phyloP scores from a whole-genome alignment of 2,329 filamentous ascomycete species.

The Neoarthrinium moseri region DNA sequence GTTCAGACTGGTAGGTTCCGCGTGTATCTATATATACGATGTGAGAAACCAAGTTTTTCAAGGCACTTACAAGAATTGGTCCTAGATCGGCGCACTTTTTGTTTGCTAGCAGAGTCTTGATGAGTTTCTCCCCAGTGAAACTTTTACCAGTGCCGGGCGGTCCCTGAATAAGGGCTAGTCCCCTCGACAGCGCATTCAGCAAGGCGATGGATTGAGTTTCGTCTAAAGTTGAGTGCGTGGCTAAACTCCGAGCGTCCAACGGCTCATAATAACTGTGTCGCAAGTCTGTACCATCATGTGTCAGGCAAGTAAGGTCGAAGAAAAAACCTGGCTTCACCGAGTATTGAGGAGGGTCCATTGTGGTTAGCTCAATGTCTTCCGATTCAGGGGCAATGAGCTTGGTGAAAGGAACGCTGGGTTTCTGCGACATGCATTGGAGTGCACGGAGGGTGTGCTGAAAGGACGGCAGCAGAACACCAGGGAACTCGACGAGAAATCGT shows the following conservation, averaged over 20 bases:
- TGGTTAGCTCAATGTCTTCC: too few relatives aligned
- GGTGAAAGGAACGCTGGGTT: conserved; percentile 45
- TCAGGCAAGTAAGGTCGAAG: too few relatives aligned
- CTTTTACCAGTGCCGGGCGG: conserved; percentile 71
- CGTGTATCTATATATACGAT: too few relatives aligned
- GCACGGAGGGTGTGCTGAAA: conserved; percentile 57
- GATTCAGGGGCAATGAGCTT: conserved; percentile 39
- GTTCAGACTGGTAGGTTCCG: too few relatives aligned
- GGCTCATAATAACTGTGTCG: too few relatives aligned
- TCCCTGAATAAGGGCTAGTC: conserved; percentile 64
- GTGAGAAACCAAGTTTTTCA: too few relatives aligned
- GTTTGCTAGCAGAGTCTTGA: conserved; percentile 51
- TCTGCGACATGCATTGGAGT: conserved; percentile 50
- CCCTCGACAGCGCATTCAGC: conserved; percentile 48
- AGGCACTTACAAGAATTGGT: conserved; percentile 38
- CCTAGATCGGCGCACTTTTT: conserved; percentile 38
- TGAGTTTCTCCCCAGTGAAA: conserved; percentile 58
- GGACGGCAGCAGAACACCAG: conserved; percentile 55
- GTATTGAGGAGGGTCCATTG: too few relatives aligned
- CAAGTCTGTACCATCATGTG: too few relatives aligned
- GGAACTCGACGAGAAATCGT: conserved; percentile 57
- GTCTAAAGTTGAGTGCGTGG: conserved; percentile 47
- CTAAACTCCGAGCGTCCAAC: too few relatives aligned
- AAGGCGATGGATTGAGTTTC: conserved; percentile 49
- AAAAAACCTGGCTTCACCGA: too few relatives aligned